A percentile compares a stretch with the other conserved stretches of the same genome.
Conservation (phyloP, 1,139 yeast genomes). For the Kluyveromyces marxianus region DNA sequence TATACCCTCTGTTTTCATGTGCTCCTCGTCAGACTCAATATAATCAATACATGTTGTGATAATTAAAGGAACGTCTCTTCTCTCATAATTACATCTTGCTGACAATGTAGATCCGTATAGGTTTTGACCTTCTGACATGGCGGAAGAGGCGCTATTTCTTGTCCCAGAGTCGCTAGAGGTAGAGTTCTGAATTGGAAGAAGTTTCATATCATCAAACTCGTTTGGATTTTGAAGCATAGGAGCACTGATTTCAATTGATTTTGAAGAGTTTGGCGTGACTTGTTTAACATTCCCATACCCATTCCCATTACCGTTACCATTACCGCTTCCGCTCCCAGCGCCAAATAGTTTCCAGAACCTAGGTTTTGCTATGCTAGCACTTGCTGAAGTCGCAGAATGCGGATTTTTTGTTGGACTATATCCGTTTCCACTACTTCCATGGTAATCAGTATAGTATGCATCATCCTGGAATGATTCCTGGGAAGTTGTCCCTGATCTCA, state of each 20-base stretch:
- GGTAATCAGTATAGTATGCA: slow-evolving; percentile 11
- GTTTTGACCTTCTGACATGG: slow-evolving; percentile 10
- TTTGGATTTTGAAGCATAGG: slow-evolving; percentile 31
- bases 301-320: slow-evolving; percentile 8
- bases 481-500: slow-evolving; percentile 4
- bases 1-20: slow-evolving; percentile 62
- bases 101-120: slow-evolving; percentile 39
- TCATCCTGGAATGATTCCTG: slow-evolving; percentile 13
- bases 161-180: slow-evolving; percentile 4
- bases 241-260: slow-evolving; percentile 18
- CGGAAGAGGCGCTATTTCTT: neutral
- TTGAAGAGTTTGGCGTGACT: neutral
- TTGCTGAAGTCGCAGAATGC: slow-evolving; percentile 23
- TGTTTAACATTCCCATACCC: slow-evolving; percentile 9
- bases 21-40: slow-evolving; percentile 65
- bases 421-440: slow-evolving; percentile 9
- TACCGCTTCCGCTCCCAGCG: no score
- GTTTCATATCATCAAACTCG: slow-evolving; percentile 30
- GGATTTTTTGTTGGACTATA: slow-evolving; percentile 1
- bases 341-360: slow-evolving; percentile 30
- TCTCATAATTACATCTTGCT: slow-evolving; percentile 53
- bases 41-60: slow-evolving; percentile 68
- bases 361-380: slow-evolving; percentile 18
- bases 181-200: slow-evolving; percentile 16
- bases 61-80: slow-evolving; percentile 57